Percentiles rank a stretch among this genome's conserved stretches.
Evolutionary conservation across 805 yeast species (phyloP).

Genomic region (Saccharomycopsis lassenensis): DNA sequence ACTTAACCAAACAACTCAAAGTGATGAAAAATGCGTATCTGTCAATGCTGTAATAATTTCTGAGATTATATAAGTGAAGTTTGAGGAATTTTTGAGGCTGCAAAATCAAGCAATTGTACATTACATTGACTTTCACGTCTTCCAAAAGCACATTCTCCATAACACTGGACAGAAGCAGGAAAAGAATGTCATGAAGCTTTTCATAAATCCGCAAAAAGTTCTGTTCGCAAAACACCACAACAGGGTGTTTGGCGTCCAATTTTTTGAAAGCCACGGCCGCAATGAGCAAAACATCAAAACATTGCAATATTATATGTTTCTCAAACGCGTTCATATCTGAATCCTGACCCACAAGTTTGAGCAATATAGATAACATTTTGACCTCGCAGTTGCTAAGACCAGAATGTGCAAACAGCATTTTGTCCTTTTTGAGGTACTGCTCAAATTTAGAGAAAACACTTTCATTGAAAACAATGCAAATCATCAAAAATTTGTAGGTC

Average conservation of each 20-base stretch:
- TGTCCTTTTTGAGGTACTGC: background rate
- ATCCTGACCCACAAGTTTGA: background rate
- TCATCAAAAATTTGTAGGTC: background rate
- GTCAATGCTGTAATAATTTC: constrained; percentile 1
- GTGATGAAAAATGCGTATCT: constrained; percentile 8
- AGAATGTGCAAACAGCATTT: background rate
- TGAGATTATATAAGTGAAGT: background rate
- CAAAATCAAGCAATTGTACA: constrained; percentile 3
- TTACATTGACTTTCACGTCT: constrained; percentile 7
- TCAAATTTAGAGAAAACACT: background rate
- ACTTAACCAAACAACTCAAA: background rate
- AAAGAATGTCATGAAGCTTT: constrained; percentile 5
- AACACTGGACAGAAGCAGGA: background rate
- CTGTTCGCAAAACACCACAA: constrained; percentile 6
- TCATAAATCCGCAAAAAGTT: constrained; percentile 3
- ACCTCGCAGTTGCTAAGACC: constrained; percentile 1
- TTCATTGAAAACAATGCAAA: background rate
- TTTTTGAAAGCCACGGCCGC: constrained; percentile 3
- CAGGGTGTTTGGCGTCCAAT: constrained; percentile 6
- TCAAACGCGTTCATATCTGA: constrained; percentile 2
- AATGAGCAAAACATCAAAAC: background rate
- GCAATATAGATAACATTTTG: constrained; percentile 5
- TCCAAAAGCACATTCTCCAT: constrained; percentile 10
- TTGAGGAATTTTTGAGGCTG: constrained; percentile 7
- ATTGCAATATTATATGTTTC: constrained; percentile 9